Conservation (phyloP, 169 alveolate species). For the Amoebophrya sp. region DNA sequence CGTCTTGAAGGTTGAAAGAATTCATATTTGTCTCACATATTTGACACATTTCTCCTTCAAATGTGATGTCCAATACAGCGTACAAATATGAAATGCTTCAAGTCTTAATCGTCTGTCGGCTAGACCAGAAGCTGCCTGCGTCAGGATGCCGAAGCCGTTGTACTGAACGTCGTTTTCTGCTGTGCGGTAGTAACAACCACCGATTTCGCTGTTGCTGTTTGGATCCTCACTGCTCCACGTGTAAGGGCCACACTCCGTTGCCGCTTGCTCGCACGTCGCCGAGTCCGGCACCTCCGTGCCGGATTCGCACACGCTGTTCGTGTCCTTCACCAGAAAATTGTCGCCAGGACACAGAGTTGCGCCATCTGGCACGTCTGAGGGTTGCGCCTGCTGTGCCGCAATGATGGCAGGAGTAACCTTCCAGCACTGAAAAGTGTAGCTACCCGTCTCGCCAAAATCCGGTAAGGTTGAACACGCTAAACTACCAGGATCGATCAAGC, state of each 20-base stretch:
- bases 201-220: neutral
- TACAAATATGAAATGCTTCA: no score
- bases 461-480: neutral
- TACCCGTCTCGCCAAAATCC: neutral
- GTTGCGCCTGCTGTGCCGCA: no score
- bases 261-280: neutral
- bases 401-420: neutral
- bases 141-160: neutral
- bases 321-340: neutral
- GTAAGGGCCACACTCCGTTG: neutral
- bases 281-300: neutral
- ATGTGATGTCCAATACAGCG: no score
- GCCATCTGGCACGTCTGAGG: neutral
- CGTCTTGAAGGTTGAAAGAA: no score
- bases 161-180: neutral
- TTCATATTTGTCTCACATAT: no score
- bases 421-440: constrained; percentile 5
- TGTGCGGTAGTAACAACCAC: neutral
- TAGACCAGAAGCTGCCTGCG: neutral
- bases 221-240: neutral
- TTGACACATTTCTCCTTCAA: no score
- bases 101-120: no score
- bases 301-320: neutral
- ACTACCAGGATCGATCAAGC: neutral
- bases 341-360: neutral